Conservation (phyloP, 2,329 filamentous ascomycete species). For the Aspergillus sp. region DNA sequence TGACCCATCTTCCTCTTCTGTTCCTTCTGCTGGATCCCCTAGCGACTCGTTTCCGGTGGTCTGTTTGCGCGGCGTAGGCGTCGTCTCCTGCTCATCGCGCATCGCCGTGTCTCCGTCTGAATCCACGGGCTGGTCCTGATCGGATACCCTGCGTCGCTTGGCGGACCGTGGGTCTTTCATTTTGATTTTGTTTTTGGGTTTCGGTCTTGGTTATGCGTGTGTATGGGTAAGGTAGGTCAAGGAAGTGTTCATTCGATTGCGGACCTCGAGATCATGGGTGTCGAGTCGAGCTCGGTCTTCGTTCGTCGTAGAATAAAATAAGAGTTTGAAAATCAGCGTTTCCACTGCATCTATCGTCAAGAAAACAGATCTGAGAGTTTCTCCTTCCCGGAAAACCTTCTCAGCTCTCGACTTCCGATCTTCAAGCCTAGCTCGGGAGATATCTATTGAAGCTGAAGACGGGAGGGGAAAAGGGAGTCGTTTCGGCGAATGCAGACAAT, state of each 20-base stretch:
- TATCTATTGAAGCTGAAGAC: background rate
- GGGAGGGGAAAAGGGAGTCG: background rate
- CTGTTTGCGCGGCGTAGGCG: conserved; percentile 17
- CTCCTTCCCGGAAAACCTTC: background rate
- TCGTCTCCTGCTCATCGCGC: conserved; percentile 20
- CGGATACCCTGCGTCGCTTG: conserved; percentile 39
- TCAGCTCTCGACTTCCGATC: background rate
- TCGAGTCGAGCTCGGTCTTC: background rate
- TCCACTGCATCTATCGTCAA: background rate
- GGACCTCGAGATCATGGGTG: background rate
- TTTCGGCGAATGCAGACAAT: background rate
- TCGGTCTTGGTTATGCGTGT: background rate
- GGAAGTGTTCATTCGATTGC: background rate
- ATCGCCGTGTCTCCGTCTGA: conserved; percentile 33
- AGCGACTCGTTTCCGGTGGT: conserved; percentile 14
- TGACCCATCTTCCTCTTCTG: conserved; percentile 9
- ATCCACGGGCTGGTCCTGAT: conserved; percentile 20
- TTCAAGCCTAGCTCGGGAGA: background rate
- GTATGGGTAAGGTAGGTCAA: background rate
- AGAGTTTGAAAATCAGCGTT: background rate
- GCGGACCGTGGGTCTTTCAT: conserved; percentile 37
- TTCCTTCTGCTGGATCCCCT: conserved; percentile 2
- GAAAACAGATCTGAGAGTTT: background rate
- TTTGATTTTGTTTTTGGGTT: background rate
- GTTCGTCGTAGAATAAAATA: background rate